Evolutionary conservation across 441 rosid species (phyloP), one percentile per base, ranked within the genome.

Genomic region (Adansonia rubrostipa): DNA sequence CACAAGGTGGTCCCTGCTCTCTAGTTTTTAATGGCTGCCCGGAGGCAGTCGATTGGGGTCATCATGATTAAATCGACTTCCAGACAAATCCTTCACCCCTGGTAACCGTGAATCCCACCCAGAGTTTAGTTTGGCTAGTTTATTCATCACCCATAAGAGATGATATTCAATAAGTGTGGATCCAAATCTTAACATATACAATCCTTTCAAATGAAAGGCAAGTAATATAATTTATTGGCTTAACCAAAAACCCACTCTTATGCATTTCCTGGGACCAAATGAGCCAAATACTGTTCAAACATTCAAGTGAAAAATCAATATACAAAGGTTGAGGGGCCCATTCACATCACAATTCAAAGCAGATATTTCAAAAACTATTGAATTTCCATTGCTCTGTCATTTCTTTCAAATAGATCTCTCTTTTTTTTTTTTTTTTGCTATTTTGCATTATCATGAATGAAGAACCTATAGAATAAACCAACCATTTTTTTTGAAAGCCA

Each of bases 311-410:
- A 50, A 24, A 65, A 76, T 17, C 66, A 17, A n/a, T 42, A 17
- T 5, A 74, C 51, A 56, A 53, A 42, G 58, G n/a, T 15, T 50
- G 54, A 14, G 79, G 70, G 86, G 85, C 77, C 86, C 88, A 79
- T 82, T 19, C 74, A 76, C 58, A 74, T 67, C 57, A 54, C 81
- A 50, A 11, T 36, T 74, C 56, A 28, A 17, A 63, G n/a, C 60
- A 72, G 17, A 72, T 11, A 56, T 70, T 66, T 70, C 22, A 24
- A 24, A 50, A 19, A 24, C 44, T 22, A 6, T 10, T 20, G 56
- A 47, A 6, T 70, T 50, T 56, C 28, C 56, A 10, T 54, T 19
- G 4, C 42, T 19, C 1, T 44, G 19, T 62, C 66, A 42, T 13
- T 42, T 58, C 56, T 24, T 24, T 24, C 28, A 24, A 24, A 24